Evolutionary conservation across 2,329 filamentous ascomycete genomes (phyloP).

Genomic region (Colletotrichum paranaense): DNA sequence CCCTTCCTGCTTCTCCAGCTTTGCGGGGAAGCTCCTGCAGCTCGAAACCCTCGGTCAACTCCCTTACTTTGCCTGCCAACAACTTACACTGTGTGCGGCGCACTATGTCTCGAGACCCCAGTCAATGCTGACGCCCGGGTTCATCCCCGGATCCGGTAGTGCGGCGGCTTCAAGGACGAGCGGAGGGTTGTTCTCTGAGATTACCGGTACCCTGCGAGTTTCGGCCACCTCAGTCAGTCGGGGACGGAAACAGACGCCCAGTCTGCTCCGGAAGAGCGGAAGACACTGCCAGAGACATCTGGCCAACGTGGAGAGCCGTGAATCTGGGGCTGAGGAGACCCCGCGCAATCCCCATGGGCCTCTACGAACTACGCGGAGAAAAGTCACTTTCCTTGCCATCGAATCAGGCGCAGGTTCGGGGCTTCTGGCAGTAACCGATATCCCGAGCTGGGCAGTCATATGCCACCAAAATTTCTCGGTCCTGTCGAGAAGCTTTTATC

Average conservation of each 20-base stretch:
- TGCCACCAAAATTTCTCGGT: background rate
- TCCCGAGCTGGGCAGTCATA: background rate
- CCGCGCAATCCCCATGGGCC: no score
- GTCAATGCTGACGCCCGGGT: conserved; percentile 12
- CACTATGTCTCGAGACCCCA: background rate
- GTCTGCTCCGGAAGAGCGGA: conserved; percentile 15
- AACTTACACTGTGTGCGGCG: background rate
- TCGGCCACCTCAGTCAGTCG: background rate
- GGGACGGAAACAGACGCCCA: background rate
- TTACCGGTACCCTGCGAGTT: background rate
- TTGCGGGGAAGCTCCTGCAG: conserved; percentile 28
- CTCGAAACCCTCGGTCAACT: conserved; percentile 10
- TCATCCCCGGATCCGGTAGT: conserved; percentile 15
- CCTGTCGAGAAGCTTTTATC: background rate
- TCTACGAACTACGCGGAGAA: background rate
- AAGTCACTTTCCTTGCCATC: background rate
- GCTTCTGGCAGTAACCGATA: background rate
- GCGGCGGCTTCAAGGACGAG: conserved; percentile 30
- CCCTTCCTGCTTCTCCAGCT: background rate
- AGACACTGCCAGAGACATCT: background rate
- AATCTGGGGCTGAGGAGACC: background rate
- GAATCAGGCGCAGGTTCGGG: background rate
- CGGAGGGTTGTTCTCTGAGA: conserved; percentile 11
- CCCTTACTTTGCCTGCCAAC: background rate
- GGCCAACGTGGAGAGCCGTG: background rate